These are phyloP conservation scores for Saturnispora dispora DNA, from an alignment of 805 yeast species.

Conservation along the genomic window DNA sequence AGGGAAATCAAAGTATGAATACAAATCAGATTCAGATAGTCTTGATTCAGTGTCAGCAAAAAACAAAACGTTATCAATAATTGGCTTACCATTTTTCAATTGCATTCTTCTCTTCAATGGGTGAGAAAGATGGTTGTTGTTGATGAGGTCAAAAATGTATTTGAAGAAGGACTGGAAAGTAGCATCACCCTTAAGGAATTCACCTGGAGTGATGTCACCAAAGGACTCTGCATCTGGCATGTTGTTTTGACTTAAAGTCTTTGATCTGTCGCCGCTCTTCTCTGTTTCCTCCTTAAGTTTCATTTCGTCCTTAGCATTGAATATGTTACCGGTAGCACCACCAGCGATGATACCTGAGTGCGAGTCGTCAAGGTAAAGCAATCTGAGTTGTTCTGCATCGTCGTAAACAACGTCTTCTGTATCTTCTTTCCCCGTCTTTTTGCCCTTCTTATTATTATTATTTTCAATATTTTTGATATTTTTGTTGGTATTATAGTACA, in stretches of 20 bases:
- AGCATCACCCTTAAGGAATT: conserved; percentile 25
- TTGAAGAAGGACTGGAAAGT: conserved; percentile 27
- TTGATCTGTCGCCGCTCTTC: conserved; percentile 22
- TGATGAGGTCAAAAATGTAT: conserved; percentile 25
- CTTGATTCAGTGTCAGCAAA: conserved; percentile 21
- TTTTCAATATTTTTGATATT: not conserved
- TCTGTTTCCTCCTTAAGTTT: conserved; percentile 12
- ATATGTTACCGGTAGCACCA: conserved; percentile 21
- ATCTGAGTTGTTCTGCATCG: conserved; percentile 18
- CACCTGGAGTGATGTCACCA: conserved; percentile 21
- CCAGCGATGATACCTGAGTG: conserved; percentile 9
- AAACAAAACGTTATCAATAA: conserved; percentile 26
- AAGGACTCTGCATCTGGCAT: conserved; percentile 24
- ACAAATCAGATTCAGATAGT: conserved; percentile 22
- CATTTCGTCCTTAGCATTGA: not conserved
- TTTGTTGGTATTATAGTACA: not conserved
- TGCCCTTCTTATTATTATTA: not conserved
- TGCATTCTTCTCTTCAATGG: conserved; percentile 26
- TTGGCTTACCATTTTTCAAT: conserved; percentile 26
- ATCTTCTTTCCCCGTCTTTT: not conserved
- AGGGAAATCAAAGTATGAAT: conserved; percentile 23
- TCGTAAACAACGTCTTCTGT: conserved; percentile 6
- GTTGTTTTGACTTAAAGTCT: conserved; percentile 20
- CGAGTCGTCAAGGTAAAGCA: conserved; percentile 17
- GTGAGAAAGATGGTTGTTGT: conserved; percentile 23